Evolutionary conservation across 2,329 filamentous ascomycete species (phyloP).

Genomic region (Xylaria hypoxylon): DNA sequence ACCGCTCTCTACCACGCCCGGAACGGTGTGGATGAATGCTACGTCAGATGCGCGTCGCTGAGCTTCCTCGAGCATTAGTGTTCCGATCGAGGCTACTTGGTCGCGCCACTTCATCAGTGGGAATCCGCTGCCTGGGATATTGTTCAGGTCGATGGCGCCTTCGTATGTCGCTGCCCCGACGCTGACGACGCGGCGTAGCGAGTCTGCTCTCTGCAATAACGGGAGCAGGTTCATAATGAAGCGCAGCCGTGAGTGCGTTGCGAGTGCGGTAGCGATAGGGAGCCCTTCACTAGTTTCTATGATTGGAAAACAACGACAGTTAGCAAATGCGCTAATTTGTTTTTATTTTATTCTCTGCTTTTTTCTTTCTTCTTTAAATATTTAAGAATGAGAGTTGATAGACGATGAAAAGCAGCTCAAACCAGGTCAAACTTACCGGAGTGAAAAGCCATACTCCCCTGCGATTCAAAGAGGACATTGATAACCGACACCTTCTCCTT

Average conservation of each 20-base stretch:
- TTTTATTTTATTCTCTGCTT: neutral
- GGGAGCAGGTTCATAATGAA: slow-evolving; percentile 30
- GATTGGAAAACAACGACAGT: neutral
- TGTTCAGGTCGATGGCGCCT: slow-evolving; percentile 28
- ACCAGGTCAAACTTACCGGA: slow-evolving; percentile 17
- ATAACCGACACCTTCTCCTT: slow-evolving; percentile 61
- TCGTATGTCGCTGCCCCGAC: slow-evolving; percentile 31
- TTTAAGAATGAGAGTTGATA: neutral
- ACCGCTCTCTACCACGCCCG: slow-evolving; percentile 40
- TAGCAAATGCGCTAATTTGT: neutral
- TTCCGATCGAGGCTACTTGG: slow-evolving; percentile 36
- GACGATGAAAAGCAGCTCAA: neutral
- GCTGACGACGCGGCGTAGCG: slow-evolving; percentile 32
- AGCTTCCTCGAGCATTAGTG: slow-evolving; percentile 33
- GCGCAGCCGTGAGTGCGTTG: slow-evolving; percentile 16
- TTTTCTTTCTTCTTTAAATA: fast-evolving
- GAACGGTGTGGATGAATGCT: slow-evolving; percentile 37
- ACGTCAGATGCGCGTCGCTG: slow-evolving; percentile 38
- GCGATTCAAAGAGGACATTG: slow-evolving; percentile 61
- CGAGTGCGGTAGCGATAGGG: slow-evolving; percentile 1
- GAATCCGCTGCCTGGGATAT: slow-evolving; percentile 32
- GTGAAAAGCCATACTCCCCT: slow-evolving; percentile 32
- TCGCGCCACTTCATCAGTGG: slow-evolving; percentile 28
- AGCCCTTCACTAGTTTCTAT: slow-evolving; percentile 34
- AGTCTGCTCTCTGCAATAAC: slow-evolving; percentile 9